phyloP scores from a whole-genome alignment of 257 asterid genomes.

The Dorcoceras hygrometricum region DNA sequence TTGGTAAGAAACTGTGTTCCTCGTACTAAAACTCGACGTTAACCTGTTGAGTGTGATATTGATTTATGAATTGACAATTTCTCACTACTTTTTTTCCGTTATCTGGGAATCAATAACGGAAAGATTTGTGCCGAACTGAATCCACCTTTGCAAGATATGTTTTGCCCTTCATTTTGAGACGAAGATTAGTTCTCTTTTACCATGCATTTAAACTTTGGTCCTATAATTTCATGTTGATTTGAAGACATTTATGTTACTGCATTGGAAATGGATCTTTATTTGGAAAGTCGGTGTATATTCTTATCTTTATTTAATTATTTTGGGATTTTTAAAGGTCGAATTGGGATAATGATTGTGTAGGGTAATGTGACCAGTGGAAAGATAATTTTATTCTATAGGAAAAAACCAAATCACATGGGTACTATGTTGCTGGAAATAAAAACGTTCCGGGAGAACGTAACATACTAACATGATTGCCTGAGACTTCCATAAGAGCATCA shows the following conservation, averaged over 20 bases:
- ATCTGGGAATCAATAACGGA: conserved; percentile 1
- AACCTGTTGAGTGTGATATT: conserved; percentile 1
- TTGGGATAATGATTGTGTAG: background rate
- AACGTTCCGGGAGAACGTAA: background rate
- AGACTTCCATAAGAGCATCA: background rate
- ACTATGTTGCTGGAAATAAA: background rate
- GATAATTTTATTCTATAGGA: background rate
- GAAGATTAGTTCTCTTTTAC: background rate
- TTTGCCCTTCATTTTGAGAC: background rate
- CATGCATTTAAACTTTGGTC: background rate
- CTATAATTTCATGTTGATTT: background rate
- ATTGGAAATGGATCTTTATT: background rate
- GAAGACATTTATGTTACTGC: background rate
- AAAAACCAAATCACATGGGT: background rate
- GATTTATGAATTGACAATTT: background rate
- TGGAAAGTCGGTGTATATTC: background rate
- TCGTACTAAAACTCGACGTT: background rate
- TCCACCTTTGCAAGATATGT: too few relatives aligned
- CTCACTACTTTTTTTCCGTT: background rate
- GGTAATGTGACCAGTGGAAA: background rate
- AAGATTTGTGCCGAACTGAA: background rate
- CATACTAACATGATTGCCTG: background rate
- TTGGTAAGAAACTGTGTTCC: background rate
- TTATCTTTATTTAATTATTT: too few relatives aligned
- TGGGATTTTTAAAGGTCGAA: background rate